These are phyloP conservation scores for Phlebiopsis flavidoalba DNA, from an alignment of 768 basidiomycete genomes.

Conservation along the genomic window DNA sequence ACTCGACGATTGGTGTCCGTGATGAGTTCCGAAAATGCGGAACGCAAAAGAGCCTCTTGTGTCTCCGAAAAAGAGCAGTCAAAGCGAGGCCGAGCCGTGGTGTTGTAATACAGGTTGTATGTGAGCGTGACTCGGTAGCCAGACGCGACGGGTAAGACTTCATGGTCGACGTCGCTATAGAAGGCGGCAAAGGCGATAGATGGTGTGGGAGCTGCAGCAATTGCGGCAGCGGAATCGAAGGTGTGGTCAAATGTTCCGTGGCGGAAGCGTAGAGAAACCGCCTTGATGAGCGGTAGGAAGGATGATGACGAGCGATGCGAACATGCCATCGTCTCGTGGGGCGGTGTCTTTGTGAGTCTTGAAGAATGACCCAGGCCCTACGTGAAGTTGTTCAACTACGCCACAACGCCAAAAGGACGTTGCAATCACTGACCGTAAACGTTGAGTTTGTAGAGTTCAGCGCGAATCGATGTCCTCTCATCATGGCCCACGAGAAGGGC, in stretches of 20 bases:
- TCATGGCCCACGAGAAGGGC: slow-evolving; percentile 22
- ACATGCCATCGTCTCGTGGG: slow-evolving; percentile 17
- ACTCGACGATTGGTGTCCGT: slow-evolving; percentile 18
- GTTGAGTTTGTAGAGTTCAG: slow-evolving; percentile 41
- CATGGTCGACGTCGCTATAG: slow-evolving; percentile 37
- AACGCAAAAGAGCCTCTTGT: not conserved
- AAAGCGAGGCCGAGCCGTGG: not conserved
- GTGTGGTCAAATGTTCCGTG: slow-evolving; percentile 20
- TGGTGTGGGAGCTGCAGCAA: not conserved
- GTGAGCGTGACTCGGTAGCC: slow-evolving; percentile 39
- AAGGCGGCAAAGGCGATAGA: slow-evolving; percentile 33
- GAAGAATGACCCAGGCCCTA: slow-evolving; percentile 14
- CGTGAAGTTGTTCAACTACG: not conserved
- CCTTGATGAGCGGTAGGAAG: slow-evolving; percentile 41
- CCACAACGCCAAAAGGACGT: too few relatives aligned
- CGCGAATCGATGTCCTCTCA: slow-evolving; percentile 16
- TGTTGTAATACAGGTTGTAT: slow-evolving; percentile 29
- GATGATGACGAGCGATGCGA: slow-evolving; percentile 44
- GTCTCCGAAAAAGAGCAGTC: not conserved
- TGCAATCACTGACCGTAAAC: slow-evolving; percentile 33
- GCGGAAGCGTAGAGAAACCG: slow-evolving; percentile 31
- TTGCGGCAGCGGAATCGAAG: slow-evolving; percentile 26
- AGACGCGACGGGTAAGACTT: slow-evolving; percentile 31
- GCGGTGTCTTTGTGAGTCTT: slow-evolving; percentile 24
- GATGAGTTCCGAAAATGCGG: slow-evolving; percentile 21